phyloP scores from a whole-genome alignment of 495 filamentous ascomycete genomes.

The Amniculicola lignicola region DNA sequence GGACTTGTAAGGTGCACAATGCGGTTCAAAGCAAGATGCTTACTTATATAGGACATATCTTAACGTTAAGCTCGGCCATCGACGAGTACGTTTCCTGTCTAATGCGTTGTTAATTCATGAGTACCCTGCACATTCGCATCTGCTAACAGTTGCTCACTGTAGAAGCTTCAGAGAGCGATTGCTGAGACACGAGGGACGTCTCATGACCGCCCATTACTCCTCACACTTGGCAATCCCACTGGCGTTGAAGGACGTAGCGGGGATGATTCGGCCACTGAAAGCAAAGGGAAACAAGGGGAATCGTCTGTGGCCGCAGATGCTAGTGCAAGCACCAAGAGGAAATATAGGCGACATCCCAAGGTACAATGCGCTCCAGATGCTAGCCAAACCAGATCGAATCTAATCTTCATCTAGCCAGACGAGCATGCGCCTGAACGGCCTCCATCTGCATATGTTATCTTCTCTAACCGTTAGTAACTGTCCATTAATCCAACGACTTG shows the following conservation, averaged over 20 bases:
- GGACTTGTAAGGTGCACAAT: slow-evolving; percentile 58
- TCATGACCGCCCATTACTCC: slow-evolving; percentile 11
- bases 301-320: slow-evolving; percentile 3
- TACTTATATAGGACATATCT: slow-evolving; percentile 54
- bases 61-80: slow-evolving; percentile 73
- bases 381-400: no score
- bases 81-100: slow-evolving; percentile 55
- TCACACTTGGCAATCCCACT: slow-evolving; percentile 6
- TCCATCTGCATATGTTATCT: slow-evolving; percentile 78
- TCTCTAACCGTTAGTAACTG: slow-evolving; percentile 67
- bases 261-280: slow-evolving; percentile 37
- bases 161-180: slow-evolving; percentile 42
- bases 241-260: slow-evolving; percentile 32
- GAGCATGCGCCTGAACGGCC: slow-evolving; percentile 74
- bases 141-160: slow-evolving; percentile 1
- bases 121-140: neutral
- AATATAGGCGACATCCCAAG: slow-evolving; percentile 78
- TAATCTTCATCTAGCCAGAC: slow-evolving; percentile 55
- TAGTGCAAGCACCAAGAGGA: slow-evolving; percentile 56
- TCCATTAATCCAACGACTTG: neutral
- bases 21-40: neutral
- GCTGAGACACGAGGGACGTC: slow-evolving; percentile 31
- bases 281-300: slow-evolving; percentile 20
- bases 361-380: slow-evolving; percentile 48
- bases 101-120: neutral